Conservation (phyloP, 2,329 filamentous ascomycete genomes). For the Colletotrichum sp. region DNA sequence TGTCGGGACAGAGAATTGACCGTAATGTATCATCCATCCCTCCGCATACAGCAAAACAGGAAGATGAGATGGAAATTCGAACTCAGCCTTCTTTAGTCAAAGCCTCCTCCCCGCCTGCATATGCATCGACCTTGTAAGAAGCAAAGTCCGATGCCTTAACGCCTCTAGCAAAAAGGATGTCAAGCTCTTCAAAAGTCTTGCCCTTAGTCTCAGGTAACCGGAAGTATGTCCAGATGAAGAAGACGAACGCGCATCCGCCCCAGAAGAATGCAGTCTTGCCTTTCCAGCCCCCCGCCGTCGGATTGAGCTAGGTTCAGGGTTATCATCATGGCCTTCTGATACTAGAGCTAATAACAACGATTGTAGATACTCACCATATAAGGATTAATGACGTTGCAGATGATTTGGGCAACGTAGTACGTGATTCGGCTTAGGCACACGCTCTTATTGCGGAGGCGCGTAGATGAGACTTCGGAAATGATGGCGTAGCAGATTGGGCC, state of each 20-base stretch:
- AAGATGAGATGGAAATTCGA: neutral
- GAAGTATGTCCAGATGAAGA: conserved; percentile 36
- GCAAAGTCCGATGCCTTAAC: conserved; percentile 5
- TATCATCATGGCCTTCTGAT: fast-evolving
- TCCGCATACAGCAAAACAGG: neutral
- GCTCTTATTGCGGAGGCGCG: neutral
- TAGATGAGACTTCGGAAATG: neutral
- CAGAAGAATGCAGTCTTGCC: conserved; percentile 40
- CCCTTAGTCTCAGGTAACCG: conserved; percentile 36
- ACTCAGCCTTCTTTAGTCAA: neutral
- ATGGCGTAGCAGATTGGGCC: conserved; percentile 48
- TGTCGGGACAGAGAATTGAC: neutral
- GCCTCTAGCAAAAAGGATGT: conserved; percentile 31
- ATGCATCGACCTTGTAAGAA: conserved; percentile 1
- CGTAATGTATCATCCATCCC: neutral
- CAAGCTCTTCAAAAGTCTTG: conserved; percentile 37
- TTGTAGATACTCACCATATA: conserved; percentile 18
- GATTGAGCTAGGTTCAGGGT: conserved; percentile 26
- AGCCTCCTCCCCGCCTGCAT: conserved; percentile 1
- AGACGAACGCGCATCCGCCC: conserved; percentile 19
- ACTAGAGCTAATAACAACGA: neutral
- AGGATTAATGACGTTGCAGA: neutral
- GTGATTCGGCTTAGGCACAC: neutral
- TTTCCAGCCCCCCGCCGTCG: conserved; percentile 35
- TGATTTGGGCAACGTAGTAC: neutral